phyloP scores from a whole-genome alignment of 106 monocot genomes.

The Dactylorhiza incarnata region DNA sequence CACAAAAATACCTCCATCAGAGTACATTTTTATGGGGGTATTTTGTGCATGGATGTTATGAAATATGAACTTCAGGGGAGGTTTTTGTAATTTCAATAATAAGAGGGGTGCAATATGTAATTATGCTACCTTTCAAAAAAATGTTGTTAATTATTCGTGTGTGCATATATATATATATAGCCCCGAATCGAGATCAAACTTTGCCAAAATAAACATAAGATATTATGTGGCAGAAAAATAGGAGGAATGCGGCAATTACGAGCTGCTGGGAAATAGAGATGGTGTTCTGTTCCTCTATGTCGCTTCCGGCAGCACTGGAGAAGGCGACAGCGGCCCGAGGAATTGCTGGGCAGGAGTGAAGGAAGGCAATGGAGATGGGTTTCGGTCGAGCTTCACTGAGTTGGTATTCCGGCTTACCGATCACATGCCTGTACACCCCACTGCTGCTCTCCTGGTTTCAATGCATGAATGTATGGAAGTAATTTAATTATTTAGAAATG shows the following conservation, averaged over 20 bases:
- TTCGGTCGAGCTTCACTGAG: neutral
- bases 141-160: too few relatives aligned
- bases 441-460: neutral
- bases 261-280: constrained; percentile 3
- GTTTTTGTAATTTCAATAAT: too few relatives aligned
- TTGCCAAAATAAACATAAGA: neutral
- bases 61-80: too few relatives aligned
- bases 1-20: too few relatives aligned
- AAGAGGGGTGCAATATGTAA: too few relatives aligned
- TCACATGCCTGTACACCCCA: constrained; percentile 4
- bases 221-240: neutral
- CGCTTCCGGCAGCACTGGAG: neutral
- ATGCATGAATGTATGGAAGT: too few relatives aligned
- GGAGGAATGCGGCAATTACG: neutral
- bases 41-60: too few relatives aligned
- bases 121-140: too few relatives aligned
- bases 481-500: too few relatives aligned
- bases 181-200: neutral
- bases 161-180: too few relatives aligned
- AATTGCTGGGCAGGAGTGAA: neutral
- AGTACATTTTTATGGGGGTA: too few relatives aligned
- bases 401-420: neutral
- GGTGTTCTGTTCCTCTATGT: neutral
- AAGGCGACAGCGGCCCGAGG: neutral
- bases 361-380: constrained; percentile 1